Conservation (phyloP, 2,329 filamentous ascomycete genomes). For the Colletotrichum shisoi region DNA sequence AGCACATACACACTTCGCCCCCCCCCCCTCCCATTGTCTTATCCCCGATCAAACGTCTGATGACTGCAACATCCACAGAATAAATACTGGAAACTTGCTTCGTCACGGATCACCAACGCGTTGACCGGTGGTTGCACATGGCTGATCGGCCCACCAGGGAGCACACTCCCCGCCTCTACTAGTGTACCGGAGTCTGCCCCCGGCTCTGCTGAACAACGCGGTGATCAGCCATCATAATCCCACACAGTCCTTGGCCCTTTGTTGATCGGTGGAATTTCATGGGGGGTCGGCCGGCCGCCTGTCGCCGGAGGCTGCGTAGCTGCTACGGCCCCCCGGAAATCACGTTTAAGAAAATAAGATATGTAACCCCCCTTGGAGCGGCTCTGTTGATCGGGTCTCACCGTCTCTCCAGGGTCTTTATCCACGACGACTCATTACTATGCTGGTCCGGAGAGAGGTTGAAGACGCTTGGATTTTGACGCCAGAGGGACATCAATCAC, state of each 20-base stretch:
- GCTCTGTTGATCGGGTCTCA: conserved; percentile 38
- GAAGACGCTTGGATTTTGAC: conserved; percentile 14
- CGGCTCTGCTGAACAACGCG: conserved; percentile 1
- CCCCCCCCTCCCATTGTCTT: neutral
- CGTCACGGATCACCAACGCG: conserved; percentile 10
- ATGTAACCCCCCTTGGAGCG: conserved; percentile 25
- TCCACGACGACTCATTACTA: conserved; percentile 24
- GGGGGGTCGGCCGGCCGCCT: conserved; percentile 1
- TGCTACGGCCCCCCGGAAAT: conserved; percentile 18
- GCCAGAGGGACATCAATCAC: conserved; percentile 23
- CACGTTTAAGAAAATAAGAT: conserved; percentile 32
- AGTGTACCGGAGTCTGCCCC: neutral
- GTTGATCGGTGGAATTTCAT: conserved; percentile 31
- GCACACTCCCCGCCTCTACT: neutral
- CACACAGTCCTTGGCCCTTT: conserved; percentile 18
- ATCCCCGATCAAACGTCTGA: conserved; percentile 14
- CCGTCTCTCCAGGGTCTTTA: conserved; percentile 32
- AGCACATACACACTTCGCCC: conserved; percentile 20
- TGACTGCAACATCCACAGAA: conserved; percentile 1
- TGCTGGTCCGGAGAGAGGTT: conserved; percentile 10
- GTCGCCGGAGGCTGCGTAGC: conserved; percentile 21
- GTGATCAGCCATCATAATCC: conserved; percentile 29
- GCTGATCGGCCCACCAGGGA: conserved; percentile 1
- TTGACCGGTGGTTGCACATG: neutral
- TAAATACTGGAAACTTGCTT: neutral